These are phyloP conservation scores for Fusarium tuaranense DNA, from an alignment of 2,329 filamentous ascomycete genomes.

Conservation along the genomic window DNA sequence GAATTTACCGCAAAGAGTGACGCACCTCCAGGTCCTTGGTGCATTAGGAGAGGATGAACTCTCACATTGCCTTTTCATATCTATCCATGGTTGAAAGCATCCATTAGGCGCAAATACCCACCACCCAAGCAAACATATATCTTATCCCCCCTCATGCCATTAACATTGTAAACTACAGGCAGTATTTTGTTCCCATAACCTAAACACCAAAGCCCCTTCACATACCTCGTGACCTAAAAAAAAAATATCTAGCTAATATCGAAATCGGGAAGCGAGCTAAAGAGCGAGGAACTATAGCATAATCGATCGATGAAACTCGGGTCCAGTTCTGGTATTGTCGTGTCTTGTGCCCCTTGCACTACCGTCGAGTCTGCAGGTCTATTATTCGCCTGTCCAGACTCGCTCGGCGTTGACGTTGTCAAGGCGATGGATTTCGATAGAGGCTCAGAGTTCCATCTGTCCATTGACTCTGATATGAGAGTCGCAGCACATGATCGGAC, in stretches of 20 bases:
- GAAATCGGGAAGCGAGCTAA: slow-evolving; percentile 10
- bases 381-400: background rate
- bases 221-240: too few relatives aligned
- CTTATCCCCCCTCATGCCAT: background rate
- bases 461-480: slow-evolving; percentile 34
- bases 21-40: background rate
- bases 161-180: background rate
- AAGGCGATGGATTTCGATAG: slow-evolving; percentile 13
- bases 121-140: too few relatives aligned
- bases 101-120: too few relatives aligned
- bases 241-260: too few relatives aligned
- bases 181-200: background rate
- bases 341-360: background rate
- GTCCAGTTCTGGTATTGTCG: background rate
- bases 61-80: background rate
- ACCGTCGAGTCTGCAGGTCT: background rate
- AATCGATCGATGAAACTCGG: slow-evolving; percentile 2
- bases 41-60: background rate
- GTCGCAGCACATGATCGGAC: slow-evolving; percentile 31
- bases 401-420: background rate
- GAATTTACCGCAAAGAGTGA: background rate
- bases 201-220: too few relatives aligned
- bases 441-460: slow-evolving; percentile 37
- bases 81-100: background rate
- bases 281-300: slow-evolving; percentile 2